Evolutionary conservation across 2,329 filamentous ascomycete genomes (phyloP).

Genomic region (Colletotrichum tamarilloi): DNA sequence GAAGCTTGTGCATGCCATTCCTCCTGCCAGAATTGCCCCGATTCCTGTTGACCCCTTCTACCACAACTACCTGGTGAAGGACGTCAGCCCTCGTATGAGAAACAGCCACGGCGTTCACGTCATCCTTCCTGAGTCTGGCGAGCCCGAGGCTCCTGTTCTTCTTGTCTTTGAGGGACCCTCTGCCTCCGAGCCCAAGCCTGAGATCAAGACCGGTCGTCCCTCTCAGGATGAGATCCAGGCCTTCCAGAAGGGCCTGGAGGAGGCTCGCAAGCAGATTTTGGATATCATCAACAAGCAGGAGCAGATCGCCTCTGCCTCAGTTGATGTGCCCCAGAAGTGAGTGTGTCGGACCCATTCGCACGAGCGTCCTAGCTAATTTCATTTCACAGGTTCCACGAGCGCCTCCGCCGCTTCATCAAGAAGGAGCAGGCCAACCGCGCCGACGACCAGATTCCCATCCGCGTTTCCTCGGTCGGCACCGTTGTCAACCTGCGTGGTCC

Average conservation of each 20-base stretch:
- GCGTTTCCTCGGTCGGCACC: conserved; percentile 68
- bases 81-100: conserved; percentile 72
- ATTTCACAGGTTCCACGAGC: conserved; percentile 66
- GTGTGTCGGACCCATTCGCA: conserved; percentile 32
- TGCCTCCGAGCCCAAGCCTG: conserved; percentile 33
- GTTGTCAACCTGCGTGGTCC: conserved; percentile 83
- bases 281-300: conserved; percentile 71
- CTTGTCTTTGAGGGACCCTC: conserved; percentile 79
- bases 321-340: conserved; percentile 70
- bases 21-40: conserved; percentile 76
- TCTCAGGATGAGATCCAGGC: conserved; percentile 57
- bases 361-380: conserved; percentile 40
- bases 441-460: conserved; percentile 68
- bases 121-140: conserved; percentile 73
- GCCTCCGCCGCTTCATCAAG: conserved; percentile 72
- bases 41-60: conserved; percentile 82
- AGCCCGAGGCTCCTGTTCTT: conserved; percentile 71
- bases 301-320: conserved; percentile 57
- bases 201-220: conserved; percentile 37
- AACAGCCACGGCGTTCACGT: conserved; percentile 78
- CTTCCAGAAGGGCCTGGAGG: conserved; percentile 66
- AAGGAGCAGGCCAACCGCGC: conserved; percentile 69
- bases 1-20: conserved; percentile 78
- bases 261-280: conserved; percentile 67
- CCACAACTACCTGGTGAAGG: conserved; percentile 76